A percentile compares a stretch with the other conserved stretches of the same genome.
phyloP scores from a whole-genome alignment of 2,329 filamentous ascomycete species.

The Colletotrichum tabaci region DNA sequence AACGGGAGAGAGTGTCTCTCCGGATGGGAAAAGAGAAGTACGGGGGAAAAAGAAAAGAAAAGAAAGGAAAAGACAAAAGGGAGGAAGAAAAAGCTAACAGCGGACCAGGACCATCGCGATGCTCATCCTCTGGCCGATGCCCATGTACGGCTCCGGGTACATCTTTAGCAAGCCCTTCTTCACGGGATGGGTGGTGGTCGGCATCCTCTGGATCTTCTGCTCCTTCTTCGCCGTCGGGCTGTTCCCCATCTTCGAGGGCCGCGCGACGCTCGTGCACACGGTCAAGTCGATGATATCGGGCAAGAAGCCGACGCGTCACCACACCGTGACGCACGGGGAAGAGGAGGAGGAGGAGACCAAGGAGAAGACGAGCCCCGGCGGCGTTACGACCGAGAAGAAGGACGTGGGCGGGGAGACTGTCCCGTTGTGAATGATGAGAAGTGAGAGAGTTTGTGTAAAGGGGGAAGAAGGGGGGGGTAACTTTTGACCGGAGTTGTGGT shows the following conservation, averaged over 20 bases:
- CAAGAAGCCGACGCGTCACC: conserved; percentile 47
- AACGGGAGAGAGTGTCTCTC: too few species aligned
- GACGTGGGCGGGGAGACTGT: conserved; percentile 24
- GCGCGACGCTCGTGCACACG: conserved; percentile 75
- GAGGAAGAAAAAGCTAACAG: not conserved
- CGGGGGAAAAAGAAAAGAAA: too few species aligned
- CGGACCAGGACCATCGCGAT: conserved; percentile 71
- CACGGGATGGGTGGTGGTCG: conserved; percentile 83
- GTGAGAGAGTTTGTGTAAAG: too few species aligned
- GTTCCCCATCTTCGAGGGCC: conserved; percentile 86
- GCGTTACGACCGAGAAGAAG: conserved; percentile 37
- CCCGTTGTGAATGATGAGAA: not conserved
- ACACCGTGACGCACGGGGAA: conserved; percentile 38
- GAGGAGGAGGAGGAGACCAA: conserved; percentile 39
- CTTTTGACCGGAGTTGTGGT: not conserved
- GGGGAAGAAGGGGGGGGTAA: not conserved
- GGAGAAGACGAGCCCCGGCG: conserved; percentile 36
- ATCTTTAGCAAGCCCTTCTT: conserved; percentile 88
- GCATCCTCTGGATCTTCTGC: conserved; percentile 85
- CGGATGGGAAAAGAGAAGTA: too few species aligned
- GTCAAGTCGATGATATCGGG: conserved; percentile 71
- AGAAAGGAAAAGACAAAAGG: too few species aligned
- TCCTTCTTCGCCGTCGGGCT: conserved; percentile 81
- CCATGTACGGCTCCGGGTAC: conserved; percentile 87
- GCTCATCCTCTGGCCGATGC: conserved; percentile 91